These are phyloP conservation scores for Leccinum angustisporum DNA, from an alignment of 1,284 basidiomycete genomes.

Conservation along the genomic window DNA sequence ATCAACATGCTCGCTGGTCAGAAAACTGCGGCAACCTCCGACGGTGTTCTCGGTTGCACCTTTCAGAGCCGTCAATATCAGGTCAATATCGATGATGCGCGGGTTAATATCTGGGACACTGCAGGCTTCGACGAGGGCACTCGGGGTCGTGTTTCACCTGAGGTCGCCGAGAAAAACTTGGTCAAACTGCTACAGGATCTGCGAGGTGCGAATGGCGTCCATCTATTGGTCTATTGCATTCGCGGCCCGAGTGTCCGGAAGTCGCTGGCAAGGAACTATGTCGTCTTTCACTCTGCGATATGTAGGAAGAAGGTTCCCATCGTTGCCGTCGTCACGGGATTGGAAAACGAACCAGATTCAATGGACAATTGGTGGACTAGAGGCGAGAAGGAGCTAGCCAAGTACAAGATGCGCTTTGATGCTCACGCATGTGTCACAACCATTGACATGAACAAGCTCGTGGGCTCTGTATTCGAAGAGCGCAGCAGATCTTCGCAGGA, in stretches of 20 bases:
- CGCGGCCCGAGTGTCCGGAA: slow-evolving; percentile 29
- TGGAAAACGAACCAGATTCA: slow-evolving; percentile 31
- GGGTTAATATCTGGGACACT: slow-evolving; percentile 33
- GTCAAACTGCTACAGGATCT: slow-evolving; percentile 28
- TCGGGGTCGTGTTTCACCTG: slow-evolving; percentile 22
- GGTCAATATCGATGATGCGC: slow-evolving; percentile 17
- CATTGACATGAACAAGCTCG: slow-evolving; percentile 22
- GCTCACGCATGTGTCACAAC: slow-evolving; percentile 36
- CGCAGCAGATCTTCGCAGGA: slow-evolving; percentile 21
- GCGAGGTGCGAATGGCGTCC: slow-evolving; percentile 27
- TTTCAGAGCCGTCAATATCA: slow-evolving; percentile 23
- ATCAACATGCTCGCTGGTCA: slow-evolving; percentile 32
- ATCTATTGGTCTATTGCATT: slow-evolving; percentile 36
- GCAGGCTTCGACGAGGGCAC: slow-evolving; percentile 32
- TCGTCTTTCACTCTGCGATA: slow-evolving; percentile 31
- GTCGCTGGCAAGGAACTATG: slow-evolving; percentile 31
- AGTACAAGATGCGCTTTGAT: slow-evolving; percentile 30
- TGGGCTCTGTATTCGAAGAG: slow-evolving; percentile 19
- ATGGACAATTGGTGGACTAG: slow-evolving; percentile 38
- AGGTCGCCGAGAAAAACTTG: slow-evolving; percentile 29
- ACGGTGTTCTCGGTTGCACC: slow-evolving; percentile 31
- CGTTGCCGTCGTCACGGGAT: slow-evolving; percentile 32
- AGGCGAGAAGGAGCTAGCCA: slow-evolving; percentile 28
- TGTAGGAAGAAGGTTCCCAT: slow-evolving; percentile 34
- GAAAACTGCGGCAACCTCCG: slow-evolving; percentile 27